Evolutionary conservation across 345 rosid genomes (phyloP).

Genomic region (Brassica carinata): DNA sequence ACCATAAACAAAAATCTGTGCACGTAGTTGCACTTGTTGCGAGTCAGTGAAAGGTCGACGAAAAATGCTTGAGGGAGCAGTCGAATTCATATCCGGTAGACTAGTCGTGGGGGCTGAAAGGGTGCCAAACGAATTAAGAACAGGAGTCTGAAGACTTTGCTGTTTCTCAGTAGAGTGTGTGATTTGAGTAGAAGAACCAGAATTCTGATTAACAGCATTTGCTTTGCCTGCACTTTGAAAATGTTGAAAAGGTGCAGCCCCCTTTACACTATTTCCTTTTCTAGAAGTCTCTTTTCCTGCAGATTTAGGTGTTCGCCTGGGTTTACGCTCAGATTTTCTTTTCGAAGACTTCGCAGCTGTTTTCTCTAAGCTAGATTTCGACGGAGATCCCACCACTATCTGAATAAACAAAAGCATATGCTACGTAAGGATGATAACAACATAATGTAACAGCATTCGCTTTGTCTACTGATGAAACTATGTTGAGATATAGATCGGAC

Average conservation of each 20-base stretch:
- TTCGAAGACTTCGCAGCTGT: conserved; percentile 52
- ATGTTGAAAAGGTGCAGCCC: conserved; percentile 43
- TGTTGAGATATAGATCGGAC: background rate
- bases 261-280: conserved; percentile 56
- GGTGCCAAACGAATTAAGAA: conserved; percentile 55
- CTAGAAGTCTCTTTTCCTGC: conserved; percentile 60
- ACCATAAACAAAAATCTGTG: conserved; percentile 98
- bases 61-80: conserved; percentile 54
- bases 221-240: conserved; percentile 56
- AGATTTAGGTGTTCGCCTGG: conserved; percentile 69
- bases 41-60: conserved; percentile 93
- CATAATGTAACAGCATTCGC: conserved; percentile 7
- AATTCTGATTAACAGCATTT: conserved; percentile 44
- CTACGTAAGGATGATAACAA: conserved; percentile 5
- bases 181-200: conserved; percentile 51
- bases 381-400: conserved; percentile 61
- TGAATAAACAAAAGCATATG: conserved; percentile 39
- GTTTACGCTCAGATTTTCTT: conserved; percentile 69
- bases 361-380: conserved; percentile 51
- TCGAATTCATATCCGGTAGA: conserved; percentile 73
- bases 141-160: conserved; percentile 51
- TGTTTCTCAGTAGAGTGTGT: conserved; percentile 65
- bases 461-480: conserved; percentile 1
- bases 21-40: conserved; percentile 98
- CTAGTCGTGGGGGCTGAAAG: conserved; percentile 44